phyloP scores from a whole-genome alignment of 805 yeast genomes.

The Metschnikowia santaceciliae region DNA sequence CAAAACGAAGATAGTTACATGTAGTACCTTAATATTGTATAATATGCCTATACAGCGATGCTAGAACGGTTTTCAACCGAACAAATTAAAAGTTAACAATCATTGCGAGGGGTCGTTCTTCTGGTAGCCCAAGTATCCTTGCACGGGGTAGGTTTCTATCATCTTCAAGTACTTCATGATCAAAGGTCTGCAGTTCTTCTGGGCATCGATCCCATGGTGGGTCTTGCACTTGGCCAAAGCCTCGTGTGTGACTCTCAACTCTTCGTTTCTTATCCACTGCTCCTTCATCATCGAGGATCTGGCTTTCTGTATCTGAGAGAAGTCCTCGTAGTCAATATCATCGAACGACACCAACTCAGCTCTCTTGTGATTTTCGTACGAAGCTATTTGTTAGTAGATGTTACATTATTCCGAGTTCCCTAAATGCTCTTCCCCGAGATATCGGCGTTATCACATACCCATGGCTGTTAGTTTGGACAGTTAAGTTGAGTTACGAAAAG shows the following conservation, averaged over 20 bases:
- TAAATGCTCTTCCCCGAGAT: not conserved
- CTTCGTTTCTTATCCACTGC: slow-evolving; percentile 70
- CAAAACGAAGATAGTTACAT: not conserved
- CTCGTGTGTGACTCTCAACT: slow-evolving; percentile 62
- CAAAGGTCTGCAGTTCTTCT: slow-evolving; percentile 75
- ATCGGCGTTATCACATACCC: slow-evolving; percentile 11
- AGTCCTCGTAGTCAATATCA: slow-evolving; percentile 71
- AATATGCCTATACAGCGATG: slow-evolving; percentile 13
- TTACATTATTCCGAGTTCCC: not conserved
- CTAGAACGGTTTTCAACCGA: slow-evolving; percentile 7
- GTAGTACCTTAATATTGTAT: slow-evolving; percentile 5
- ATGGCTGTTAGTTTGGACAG: slow-evolving; percentile 5
- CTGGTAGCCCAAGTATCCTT: slow-evolving; percentile 81
- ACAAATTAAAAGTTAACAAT: slow-evolving; percentile 1
- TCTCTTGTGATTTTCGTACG: slow-evolving; percentile 43
- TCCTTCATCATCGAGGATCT: slow-evolving; percentile 75
- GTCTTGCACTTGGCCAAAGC: slow-evolving; percentile 79
- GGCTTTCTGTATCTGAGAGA: slow-evolving; percentile 61
- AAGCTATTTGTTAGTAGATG: slow-evolving; percentile 18
- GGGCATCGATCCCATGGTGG: slow-evolving; percentile 44
- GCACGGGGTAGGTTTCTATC: slow-evolving; percentile 64
- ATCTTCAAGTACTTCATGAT: slow-evolving; percentile 74
- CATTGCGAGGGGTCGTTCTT: slow-evolving; percentile 80
- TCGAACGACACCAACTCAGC: slow-evolving; percentile 79
- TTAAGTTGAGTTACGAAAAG: slow-evolving; percentile 20